Evolutionary conservation across 2,329 filamentous ascomycete genomes (phyloP).

Genomic region (Calonectria montana): DNA sequence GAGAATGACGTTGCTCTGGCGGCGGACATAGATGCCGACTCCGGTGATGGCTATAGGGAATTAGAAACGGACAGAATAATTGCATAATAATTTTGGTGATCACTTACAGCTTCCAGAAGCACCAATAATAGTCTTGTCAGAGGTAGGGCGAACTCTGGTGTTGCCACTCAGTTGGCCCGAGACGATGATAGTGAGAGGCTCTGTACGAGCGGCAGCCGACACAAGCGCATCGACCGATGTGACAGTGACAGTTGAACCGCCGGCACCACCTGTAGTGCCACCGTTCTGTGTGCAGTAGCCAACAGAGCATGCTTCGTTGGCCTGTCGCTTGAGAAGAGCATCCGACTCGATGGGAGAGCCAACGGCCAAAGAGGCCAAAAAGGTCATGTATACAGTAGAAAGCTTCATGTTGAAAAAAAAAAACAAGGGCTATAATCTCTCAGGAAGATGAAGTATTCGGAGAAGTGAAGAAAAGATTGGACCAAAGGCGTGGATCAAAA

Average conservation of each 20-base stretch:
- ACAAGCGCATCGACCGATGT: constrained; percentile 39
- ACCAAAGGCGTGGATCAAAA: not conserved
- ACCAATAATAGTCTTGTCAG: constrained; percentile 60
- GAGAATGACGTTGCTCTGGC: constrained; percentile 68
- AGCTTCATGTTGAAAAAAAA: not conserved
- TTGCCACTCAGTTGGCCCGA: constrained; percentile 42
- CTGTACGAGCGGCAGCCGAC: constrained; percentile 40
- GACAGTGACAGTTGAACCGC: constrained; percentile 45
- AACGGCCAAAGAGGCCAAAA: constrained; percentile 31
- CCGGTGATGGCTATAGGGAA: constrained; percentile 50
- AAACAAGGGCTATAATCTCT: too few species aligned
- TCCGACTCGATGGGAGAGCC: constrained; percentile 31
- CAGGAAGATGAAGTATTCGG: not conserved
- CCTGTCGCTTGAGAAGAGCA: constrained; percentile 52
- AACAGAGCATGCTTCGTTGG: constrained; percentile 57
- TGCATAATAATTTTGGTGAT: accelerated
- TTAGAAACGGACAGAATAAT: not conserved
- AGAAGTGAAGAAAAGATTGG: not conserved
- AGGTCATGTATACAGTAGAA: not conserved
- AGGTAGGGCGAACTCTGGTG: constrained; percentile 39
- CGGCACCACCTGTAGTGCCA: constrained; percentile 46
- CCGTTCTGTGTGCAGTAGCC: constrained; percentile 48
- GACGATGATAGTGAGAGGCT: constrained; percentile 45
- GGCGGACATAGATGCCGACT: constrained; percentile 64
- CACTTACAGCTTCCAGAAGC: constrained; percentile 39